These are phyloP conservation scores for Sugiyamaella grinbergsii DNA, from an alignment of 1,139 yeast genomes.

Conservation along the genomic window DNA sequence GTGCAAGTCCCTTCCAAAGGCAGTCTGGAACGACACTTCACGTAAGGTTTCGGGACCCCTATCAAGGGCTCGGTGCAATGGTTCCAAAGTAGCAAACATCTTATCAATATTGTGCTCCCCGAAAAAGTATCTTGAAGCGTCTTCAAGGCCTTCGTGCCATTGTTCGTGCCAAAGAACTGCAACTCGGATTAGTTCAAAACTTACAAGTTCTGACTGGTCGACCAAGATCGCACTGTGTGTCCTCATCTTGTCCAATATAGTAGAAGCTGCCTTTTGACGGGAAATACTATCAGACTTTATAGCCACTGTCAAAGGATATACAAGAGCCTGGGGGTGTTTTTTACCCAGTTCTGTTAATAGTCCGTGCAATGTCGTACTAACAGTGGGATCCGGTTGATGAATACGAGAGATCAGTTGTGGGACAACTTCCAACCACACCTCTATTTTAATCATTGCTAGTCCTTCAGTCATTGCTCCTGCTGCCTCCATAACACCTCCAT, in stretches of 20 bases:
- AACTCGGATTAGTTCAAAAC: slow-evolving; percentile 87
- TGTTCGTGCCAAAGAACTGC: slow-evolving; percentile 98
- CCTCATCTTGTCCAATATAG: slow-evolving; percentile 89
- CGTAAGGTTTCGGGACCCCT: slow-evolving; percentile 91
- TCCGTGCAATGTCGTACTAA: slow-evolving; percentile 77
- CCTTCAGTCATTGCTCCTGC: slow-evolving; percentile 92
- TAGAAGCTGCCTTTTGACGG: slow-evolving; percentile 87
- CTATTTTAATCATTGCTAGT: slow-evolving; percentile 82
- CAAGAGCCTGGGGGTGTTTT: slow-evolving; percentile 96
- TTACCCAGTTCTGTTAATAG: slow-evolving; percentile 85
- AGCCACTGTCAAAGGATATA: slow-evolving; percentile 94
- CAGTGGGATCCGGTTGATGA: slow-evolving; percentile 89
- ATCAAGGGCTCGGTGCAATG: slow-evolving; percentile 78
- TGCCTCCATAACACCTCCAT: slow-evolving; percentile 91
- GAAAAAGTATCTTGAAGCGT: slow-evolving; percentile 89
- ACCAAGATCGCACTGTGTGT: slow-evolving; percentile 82
- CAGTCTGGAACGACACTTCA: slow-evolving; percentile 89
- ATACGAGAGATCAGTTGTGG: slow-evolving; percentile 96
- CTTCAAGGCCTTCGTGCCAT: slow-evolving; percentile 98
- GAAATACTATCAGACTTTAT: slow-evolving; percentile 89
- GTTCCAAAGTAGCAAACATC: slow-evolving; percentile 90
- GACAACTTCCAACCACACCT: slow-evolving; percentile 91
- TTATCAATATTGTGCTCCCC: slow-evolving; percentile 94
- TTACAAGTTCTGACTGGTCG: slow-evolving; percentile 91
- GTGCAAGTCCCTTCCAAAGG: slow-evolving; percentile 88